A percentile compares a stretch with the other conserved stretches of the same genome.
Evolutionary conservation across 2,329 filamentous ascomycete species (phyloP).

Genomic region (Aurifilum marmelostoma): DNA sequence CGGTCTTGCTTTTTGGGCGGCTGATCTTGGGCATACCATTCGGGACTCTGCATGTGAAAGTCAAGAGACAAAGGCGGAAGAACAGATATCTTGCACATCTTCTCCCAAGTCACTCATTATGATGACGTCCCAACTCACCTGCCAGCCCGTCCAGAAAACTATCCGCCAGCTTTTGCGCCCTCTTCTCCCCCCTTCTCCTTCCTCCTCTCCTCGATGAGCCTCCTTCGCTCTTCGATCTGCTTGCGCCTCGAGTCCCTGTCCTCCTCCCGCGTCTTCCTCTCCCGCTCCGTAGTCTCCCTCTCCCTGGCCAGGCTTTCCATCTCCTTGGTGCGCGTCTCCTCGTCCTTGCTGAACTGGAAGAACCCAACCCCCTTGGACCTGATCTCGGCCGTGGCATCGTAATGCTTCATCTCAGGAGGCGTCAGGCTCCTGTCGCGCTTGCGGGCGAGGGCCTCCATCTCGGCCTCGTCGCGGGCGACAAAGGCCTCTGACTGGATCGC

Average conservation of each 20-base stretch:
- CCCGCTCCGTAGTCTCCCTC: conserved; percentile 68
- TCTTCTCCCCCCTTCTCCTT: conserved; percentile 57
- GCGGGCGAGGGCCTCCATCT: conserved; percentile 78
- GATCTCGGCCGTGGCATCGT: conserved; percentile 83
- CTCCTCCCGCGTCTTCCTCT: conserved; percentile 58
- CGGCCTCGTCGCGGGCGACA: conserved; percentile 68
- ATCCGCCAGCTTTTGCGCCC: conserved; percentile 71
- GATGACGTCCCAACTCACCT: conserved; percentile 31
- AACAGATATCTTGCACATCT: background rate
- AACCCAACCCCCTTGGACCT: conserved; percentile 89
- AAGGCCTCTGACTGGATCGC: conserved; percentile 84
- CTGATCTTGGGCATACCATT: background rate
- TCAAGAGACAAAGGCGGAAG: background rate
- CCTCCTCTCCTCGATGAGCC: conserved; percentile 61
- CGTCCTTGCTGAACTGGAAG: conserved; percentile 83
- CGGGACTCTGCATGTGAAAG: background rate
- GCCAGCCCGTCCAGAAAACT: conserved; percentile 68
- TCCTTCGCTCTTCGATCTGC: conserved; percentile 67
- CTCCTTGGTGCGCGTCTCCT: conserved; percentile 65
- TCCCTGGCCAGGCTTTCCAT: conserved; percentile 75
- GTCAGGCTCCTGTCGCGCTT: conserved; percentile 80
- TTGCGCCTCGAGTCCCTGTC: conserved; percentile 61
- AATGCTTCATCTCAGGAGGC: conserved; percentile 80
- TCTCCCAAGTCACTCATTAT: background rate
- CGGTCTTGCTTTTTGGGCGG: background rate